These are phyloP conservation scores for Suillus subaureus DNA, from an alignment of 768 basidiomycete genomes.

Conservation along the genomic window DNA sequence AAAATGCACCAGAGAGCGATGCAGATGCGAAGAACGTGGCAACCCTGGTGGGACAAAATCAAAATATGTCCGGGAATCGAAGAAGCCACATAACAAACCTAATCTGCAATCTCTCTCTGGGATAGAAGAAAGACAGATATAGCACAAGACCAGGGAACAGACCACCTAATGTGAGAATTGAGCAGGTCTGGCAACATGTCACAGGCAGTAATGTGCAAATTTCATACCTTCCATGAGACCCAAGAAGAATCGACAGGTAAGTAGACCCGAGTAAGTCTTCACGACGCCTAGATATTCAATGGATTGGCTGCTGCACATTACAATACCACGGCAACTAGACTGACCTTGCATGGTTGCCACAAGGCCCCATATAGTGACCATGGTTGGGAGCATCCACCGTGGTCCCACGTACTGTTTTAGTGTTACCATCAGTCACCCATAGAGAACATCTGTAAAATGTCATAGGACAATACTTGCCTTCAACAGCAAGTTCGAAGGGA, in stretches of 20 bases:
- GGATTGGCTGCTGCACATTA: neutral
- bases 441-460: neutral
- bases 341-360: constrained; percentile 61
- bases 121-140: constrained; percentile 55
- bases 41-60: constrained; percentile 29
- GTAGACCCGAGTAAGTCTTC: constrained; percentile 52
- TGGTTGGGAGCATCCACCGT: constrained; percentile 60
- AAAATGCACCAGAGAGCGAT: constrained; percentile 61
- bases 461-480: constrained; percentile 33
- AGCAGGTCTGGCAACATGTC: neutral
- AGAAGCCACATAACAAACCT: constrained; percentile 11
- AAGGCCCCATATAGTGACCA: constrained; percentile 72
- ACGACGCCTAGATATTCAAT: constrained; percentile 39
- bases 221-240: constrained; percentile 61
- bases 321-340: neutral
- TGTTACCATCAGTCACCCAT: neutral
- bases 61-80: constrained; percentile 8
- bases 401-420: constrained; percentile 45
- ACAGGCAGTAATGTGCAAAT: neutral
- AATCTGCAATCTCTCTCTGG: constrained; percentile 31
- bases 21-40: constrained; percentile 44
- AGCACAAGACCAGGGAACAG: constrained; percentile 60
- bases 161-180: constrained; percentile 42
- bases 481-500: constrained; percentile 62
- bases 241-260: constrained; percentile 48